Base-by-base conservation (phyloP, 2,329 filamentous ascomycete genomes). In the Penicillium sp. region DNA sequence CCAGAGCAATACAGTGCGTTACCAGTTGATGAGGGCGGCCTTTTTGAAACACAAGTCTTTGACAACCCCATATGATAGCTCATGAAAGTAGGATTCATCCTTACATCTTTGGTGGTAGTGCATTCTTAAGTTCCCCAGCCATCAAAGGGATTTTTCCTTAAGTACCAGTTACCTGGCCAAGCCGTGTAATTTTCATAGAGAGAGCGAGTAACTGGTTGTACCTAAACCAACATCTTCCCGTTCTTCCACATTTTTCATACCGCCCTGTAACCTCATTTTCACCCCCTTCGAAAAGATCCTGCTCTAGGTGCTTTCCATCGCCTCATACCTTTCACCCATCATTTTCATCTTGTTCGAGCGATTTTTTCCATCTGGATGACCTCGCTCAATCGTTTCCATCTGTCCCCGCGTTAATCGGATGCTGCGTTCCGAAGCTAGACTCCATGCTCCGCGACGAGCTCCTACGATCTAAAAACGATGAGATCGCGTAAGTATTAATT, bases 401-500 rank as follows among this genome's bases (percentile, higher is more conserved):
- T 78, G 75, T 74, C 65, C 68, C 71, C 73, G 71, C 73, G 73
- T 75, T 71, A 76, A 76, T 78, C 75, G 76, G 72, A 78, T 78
- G 77, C 71, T 71, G 73, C 71, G 67, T 75, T 72, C 68, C 72
- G 70, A 67, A 75, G 72, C 67, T 74, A 74, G 73, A 71, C 75
- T 74, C 74, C 69, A 78, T 78, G 76, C 73, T 77, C 74, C 72
- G 73, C 64, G 74, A 78, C 72, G 75, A 77, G 74, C 75, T 77
- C 66, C 72, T 79, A 67, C 73, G 70, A 67, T 74, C 74, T 69
- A 78, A 78, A 70, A 76, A 76, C 67, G 73, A 78, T 74, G 76
- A 79, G 75, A 76, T 78, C 74, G 73, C 76, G 77, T 79, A 70
- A 67, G 75, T 76, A 67, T 71, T 69, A 65, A 65, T 68, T 62